Base-by-base conservation (phyloP, 2,329 filamentous ascomycete genomes). In the Fusarium beomiforme region DNA sequence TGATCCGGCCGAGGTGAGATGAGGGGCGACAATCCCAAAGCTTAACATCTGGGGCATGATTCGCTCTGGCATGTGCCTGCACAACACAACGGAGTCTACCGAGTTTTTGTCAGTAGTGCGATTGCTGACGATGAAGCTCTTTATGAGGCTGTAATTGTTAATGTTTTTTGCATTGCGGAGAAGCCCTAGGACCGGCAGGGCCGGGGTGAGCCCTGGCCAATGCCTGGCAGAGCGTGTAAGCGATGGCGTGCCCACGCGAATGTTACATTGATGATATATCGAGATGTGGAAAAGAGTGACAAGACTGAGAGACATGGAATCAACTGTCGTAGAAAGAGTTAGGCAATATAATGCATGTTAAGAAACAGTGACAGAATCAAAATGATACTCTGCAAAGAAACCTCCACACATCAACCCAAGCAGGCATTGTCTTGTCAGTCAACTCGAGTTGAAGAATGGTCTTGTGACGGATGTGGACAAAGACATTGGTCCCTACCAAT, bases 381-480 rank as follows among this genome's bases (percentile, higher is more conserved):
- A 49, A 49, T 61, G 60, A 47, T 36, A 59, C 37, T 21, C 21
- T 37, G 37, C 49, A 51, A 42, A 41, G 43, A 65, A 58, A 39
- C 55, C 44, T 54, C 63, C 62, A 61, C n/a, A 17, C 24, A 39
- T 57, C 39, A 36, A 41, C 55, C 43, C 29, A 47, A 24, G 36
- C 21, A 12, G 36, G 24, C 21, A 37, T 57, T 49, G 24, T 37
- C 11, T 9, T n/a, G 50, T 63, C 46, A 56, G 43, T 67, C 56
- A 67, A 49, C 43, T 24, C 33, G 13, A 24, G 16, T 39, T 17
- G 14, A 59, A 42, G 42, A 59, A 62, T 57, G 56, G 54, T 61
- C 62, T 69, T 69, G 64, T 73, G 73, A 75, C 58, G 71, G 58
- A 67, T 63, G 59, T 66, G 66, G 73, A 71, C 66, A 64, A 56